A percentile compares a stretch with the other conserved stretches of the same genome.
phyloP scores from a whole-genome alignment of 805 yeast species.

The Zygotorulaspora florentina region DNA sequence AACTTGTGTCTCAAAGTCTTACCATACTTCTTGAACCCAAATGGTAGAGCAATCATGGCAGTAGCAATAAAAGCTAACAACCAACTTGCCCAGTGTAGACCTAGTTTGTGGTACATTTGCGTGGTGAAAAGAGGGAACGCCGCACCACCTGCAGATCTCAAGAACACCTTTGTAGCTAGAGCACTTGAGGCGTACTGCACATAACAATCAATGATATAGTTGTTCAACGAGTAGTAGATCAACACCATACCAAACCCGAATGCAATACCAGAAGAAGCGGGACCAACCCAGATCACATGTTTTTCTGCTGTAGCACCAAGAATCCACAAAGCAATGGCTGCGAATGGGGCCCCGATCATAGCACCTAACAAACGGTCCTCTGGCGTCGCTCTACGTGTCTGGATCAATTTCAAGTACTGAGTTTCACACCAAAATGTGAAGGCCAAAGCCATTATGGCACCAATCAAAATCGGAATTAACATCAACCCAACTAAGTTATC shows the following conservation, averaged over 20 bases:
- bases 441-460: constrained; percentile 67
- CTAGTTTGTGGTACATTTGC: constrained; percentile 72
- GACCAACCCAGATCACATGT: constrained; percentile 73
- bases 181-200: constrained; percentile 78
- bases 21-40: constrained; percentile 67
- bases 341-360: constrained; percentile 78
- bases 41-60: constrained; percentile 72
- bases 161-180: constrained; percentile 73
- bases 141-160: constrained; percentile 82
- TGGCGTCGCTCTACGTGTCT: constrained; percentile 60
- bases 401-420: constrained; percentile 48
- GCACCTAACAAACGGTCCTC: constrained; percentile 80
- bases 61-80: constrained; percentile 70
- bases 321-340: constrained; percentile 74
- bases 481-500: constrained; percentile 80
- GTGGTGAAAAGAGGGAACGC: constrained; percentile 80
- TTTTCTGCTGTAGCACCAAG: constrained; percentile 74
- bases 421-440: constrained; percentile 76
- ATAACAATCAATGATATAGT: constrained; percentile 87
- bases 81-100: constrained; percentile 79
- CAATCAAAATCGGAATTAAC: constrained; percentile 87
- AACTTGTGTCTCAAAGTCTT: constrained; percentile 54
- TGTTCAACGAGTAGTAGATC: constrained; percentile 70
- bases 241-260: constrained; percentile 77
- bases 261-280: constrained; percentile 72